phyloP scores from a whole-genome alignment of 352 stramenopile genomes.

The Pythium coloratum region DNA sequence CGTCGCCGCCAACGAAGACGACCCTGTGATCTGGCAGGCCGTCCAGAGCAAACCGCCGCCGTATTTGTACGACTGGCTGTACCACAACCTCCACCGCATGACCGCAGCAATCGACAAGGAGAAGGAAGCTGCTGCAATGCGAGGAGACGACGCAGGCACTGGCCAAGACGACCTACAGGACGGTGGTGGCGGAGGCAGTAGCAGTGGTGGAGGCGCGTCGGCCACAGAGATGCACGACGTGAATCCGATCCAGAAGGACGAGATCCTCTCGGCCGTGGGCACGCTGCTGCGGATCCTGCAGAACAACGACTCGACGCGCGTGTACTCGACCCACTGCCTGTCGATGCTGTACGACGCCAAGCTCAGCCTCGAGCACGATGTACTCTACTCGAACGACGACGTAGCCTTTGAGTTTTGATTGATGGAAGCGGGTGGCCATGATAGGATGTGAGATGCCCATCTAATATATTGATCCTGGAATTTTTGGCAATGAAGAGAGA shows the following conservation, averaged over 20 bases:
- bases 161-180: conserved; percentile 23
- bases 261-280: conserved; percentile 72
- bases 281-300: conserved; percentile 79
- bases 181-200: conserved; percentile 21
- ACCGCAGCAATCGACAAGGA: conserved; percentile 63
- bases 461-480: neutral
- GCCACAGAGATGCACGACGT: conserved; percentile 59
- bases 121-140: conserved; percentile 25
- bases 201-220: conserved; percentile 26
- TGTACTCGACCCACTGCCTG: conserved; percentile 61
- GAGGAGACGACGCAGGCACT: conserved; percentile 22
- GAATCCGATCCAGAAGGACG: conserved; percentile 79
- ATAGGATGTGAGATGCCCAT: neutral
- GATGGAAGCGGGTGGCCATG: neutral
- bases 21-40: conserved; percentile 62
- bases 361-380: conserved; percentile 76
- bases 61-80: conserved; percentile 89
- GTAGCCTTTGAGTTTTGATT: conserved; percentile 75
- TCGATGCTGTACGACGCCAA: conserved; percentile 86
- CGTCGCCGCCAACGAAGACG: conserved; percentile 71
- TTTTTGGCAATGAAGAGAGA: conserved; percentile 4
- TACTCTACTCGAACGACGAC: conserved; percentile 79
- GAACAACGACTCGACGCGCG: conserved; percentile 52
- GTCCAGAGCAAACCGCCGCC: conserved; percentile 62
- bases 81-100: conserved; percentile 88